A percentile compares a stretch with the other conserved stretches of the same genome.
These are phyloP conservation scores for Botryotinia narcissicola DNA, from an alignment of 2,329 filamentous ascomycete genomes.

Conservation along the genomic window DNA sequence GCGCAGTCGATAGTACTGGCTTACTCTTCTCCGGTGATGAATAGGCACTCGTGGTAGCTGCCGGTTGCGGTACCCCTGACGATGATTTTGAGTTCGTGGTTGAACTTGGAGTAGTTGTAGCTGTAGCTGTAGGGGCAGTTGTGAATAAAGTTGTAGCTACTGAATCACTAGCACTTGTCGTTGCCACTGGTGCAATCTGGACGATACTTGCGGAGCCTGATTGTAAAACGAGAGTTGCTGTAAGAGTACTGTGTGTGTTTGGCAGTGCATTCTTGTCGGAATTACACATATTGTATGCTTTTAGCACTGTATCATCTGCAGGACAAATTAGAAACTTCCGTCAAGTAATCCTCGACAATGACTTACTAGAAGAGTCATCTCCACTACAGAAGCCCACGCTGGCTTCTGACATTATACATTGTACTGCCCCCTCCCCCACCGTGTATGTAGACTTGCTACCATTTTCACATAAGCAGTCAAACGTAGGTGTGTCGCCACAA, in stretches of 20 bases:
- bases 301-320: conserved; percentile 46
- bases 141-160: conserved; percentile 26
- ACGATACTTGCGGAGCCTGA: conserved; percentile 42
- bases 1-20: conserved; percentile 33
- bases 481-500: conserved; percentile 51
- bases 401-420: conserved; percentile 60
- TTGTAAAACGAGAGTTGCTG: conserved; percentile 52
- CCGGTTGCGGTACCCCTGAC: conserved; percentile 4
- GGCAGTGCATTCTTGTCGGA: conserved; percentile 49
- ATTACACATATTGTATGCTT: conserved; percentile 59
- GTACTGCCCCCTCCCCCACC: conserved; percentile 67
- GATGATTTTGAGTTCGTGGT: conserved; percentile 22
- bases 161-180: conserved; percentile 21
- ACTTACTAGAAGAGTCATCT: conserved; percentile 38
- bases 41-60: conserved; percentile 23
- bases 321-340: conserved; percentile 17
- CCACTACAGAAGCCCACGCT: conserved; percentile 51
- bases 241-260: conserved; percentile 58
- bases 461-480: conserved; percentile 63
- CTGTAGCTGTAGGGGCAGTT: conserved; percentile 19
- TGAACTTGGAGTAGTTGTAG: conserved; percentile 22
- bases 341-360: neutral
- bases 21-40: conserved; percentile 22
- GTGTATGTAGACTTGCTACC: conserved; percentile 62
- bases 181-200: conserved; percentile 30